Evolutionary conservation across 2,329 filamentous ascomycete genomes (phyloP).

Genomic region (Verticillium zaregamsianum): DNA sequence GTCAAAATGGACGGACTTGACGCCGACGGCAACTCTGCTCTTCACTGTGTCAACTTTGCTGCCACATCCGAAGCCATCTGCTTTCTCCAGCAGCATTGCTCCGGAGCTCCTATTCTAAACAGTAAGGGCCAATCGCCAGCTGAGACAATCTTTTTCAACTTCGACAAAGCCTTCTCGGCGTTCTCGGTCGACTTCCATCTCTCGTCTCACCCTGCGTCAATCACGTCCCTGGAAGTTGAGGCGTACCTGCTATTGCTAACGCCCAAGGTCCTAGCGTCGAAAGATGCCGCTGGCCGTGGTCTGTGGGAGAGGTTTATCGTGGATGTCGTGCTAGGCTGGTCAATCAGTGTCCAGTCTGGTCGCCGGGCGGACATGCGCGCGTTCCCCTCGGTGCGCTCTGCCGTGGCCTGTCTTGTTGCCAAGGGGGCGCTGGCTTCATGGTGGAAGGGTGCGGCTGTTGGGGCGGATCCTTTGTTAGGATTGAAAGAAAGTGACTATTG

Average conservation of each 20-base stretch:
- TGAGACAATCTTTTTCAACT: constrained; percentile 25
- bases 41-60: constrained; percentile 21
- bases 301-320: constrained; percentile 21
- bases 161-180: constrained; percentile 6
- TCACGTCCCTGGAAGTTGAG: constrained; percentile 7
- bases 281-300: constrained; percentile 12
- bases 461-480: background rate
- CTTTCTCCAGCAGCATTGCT: constrained; percentile 17
- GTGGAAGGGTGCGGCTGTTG: background rate
- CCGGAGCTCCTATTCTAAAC: constrained; percentile 10
- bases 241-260: constrained; percentile 18
- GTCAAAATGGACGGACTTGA: constrained; percentile 7
- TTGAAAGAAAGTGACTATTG: background rate
- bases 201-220: constrained; percentile 16
- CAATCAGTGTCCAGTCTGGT: background rate
- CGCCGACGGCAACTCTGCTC: constrained; percentile 13
- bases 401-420: background rate
- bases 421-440: background rate
- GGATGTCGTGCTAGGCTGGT: background rate
- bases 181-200: background rate
- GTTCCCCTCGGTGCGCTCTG: background rate
- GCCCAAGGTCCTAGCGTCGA: constrained; percentile 14
- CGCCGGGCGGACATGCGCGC: background rate
- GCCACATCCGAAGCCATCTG: constrained; percentile 17
- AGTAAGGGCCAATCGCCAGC: constrained; percentile 16